Conservation (phyloP, 768 basidiomycete species). For the Tylopilus sp. region DNA sequence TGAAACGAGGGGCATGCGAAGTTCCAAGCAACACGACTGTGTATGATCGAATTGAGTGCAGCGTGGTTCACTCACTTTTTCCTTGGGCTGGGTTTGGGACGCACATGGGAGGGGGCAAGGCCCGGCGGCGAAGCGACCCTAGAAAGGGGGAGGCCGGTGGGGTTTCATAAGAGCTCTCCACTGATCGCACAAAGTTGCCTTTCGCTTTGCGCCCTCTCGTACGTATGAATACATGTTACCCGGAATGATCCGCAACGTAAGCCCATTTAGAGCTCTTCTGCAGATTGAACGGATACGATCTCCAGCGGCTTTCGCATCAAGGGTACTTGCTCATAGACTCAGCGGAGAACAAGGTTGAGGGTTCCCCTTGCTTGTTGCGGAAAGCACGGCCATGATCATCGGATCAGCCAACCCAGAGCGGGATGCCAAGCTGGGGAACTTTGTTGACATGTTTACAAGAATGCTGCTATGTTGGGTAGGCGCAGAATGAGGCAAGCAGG, state of each 20-base stretch:
- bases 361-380: slow-evolving; percentile 8
- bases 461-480: slow-evolving; percentile 14
- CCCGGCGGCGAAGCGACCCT: neutral
- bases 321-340: slow-evolving; percentile 18
- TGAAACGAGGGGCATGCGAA: no score
- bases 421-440: slow-evolving; percentile 3
- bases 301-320: slow-evolving; percentile 14
- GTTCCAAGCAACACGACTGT: no score
- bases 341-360: slow-evolving; percentile 20
- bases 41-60: no score
- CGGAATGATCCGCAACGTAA: slow-evolving; percentile 26
- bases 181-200: slow-evolving; percentile 11
- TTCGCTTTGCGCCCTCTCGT: slow-evolving; percentile 16
- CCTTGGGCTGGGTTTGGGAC: no score
- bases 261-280: slow-evolving; percentile 17
- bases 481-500: slow-evolving; percentile 12
- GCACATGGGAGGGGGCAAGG: neutral
- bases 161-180: slow-evolving; percentile 4
- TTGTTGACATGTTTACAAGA: slow-evolving; percentile 11
- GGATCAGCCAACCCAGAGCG: slow-evolving; percentile 8
- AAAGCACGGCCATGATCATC: slow-evolving; percentile 8
- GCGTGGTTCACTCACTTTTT: no score
- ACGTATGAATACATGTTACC: slow-evolving; percentile 5
- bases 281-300: slow-evolving; percentile 25
- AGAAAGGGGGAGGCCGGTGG: neutral